These are phyloP conservation scores for Paraphoma sp. DNA, from an alignment of 2,329 filamentous ascomycete genomes.

Conservation along the genomic window DNA sequence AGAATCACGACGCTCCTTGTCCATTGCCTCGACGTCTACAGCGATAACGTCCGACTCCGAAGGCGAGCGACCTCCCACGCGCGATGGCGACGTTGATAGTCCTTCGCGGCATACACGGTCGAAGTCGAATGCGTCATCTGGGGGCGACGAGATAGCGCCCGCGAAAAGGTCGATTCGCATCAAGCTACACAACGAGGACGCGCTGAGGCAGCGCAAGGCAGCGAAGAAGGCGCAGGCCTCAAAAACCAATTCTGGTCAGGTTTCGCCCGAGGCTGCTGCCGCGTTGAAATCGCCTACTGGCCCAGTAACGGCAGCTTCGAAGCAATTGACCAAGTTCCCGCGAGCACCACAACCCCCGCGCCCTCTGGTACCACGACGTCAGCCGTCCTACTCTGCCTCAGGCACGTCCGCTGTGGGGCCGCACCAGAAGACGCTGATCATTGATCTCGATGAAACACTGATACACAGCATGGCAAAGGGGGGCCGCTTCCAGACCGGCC, in stretches of 20 bases:
- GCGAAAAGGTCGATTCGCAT: slow-evolving; percentile 85
- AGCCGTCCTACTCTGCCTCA: slow-evolving; percentile 77
- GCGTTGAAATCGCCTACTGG: slow-evolving; percentile 95
- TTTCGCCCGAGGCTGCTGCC: slow-evolving; percentile 58
- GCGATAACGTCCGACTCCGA: slow-evolving; percentile 72
- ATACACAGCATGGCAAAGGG: slow-evolving; percentile 99
- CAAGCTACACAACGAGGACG: slow-evolving; percentile 83
- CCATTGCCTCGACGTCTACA: slow-evolving; percentile 63
- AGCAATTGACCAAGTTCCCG: slow-evolving; percentile 82
- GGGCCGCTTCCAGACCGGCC: slow-evolving; percentile 91
- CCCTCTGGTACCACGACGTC: slow-evolving; percentile 85
- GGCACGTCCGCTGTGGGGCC: slow-evolving; percentile 44
- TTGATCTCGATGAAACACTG: slow-evolving; percentile 95
- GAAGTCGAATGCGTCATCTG: slow-evolving; percentile 58
- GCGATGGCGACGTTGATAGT: slow-evolving; percentile 36
- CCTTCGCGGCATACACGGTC: slow-evolving; percentile 67
- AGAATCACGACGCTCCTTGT: slow-evolving; percentile 48
- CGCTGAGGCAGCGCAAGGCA: slow-evolving; percentile 74
- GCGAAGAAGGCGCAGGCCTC: slow-evolving; percentile 63
- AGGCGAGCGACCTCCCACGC: slow-evolving; percentile 57
- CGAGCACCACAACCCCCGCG: slow-evolving; percentile 87
- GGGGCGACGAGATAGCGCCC: slow-evolving; percentile 70
- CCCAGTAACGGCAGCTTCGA: slow-evolving; percentile 64
- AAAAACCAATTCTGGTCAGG: slow-evolving; percentile 32
- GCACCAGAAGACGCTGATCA: slow-evolving; percentile 85